These are phyloP conservation scores for Coemansia sp. DNA, from an alignment of 192 early-diverging fungal species.

Conservation along the genomic window DNA sequence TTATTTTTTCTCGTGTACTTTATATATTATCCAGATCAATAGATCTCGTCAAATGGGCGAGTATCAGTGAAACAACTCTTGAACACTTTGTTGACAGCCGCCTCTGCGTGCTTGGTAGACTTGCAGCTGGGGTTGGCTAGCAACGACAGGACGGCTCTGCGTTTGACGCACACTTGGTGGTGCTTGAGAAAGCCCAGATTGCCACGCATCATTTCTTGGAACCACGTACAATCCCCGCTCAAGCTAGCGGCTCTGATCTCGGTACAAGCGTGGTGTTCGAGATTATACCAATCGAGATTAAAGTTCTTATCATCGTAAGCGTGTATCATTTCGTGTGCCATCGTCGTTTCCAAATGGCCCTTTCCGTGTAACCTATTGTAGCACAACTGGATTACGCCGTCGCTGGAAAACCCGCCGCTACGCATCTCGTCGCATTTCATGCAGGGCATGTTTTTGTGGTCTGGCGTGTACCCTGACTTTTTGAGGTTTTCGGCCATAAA, in stretches of 20 bases:
- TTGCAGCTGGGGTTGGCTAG: constrained; percentile 75
- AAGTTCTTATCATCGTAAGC: constrained; percentile 78
- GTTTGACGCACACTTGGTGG: constrained; percentile 84
- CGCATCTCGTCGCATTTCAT: constrained; percentile 78
- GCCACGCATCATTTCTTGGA: constrained; percentile 67
- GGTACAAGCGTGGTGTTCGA: constrained; percentile 79
- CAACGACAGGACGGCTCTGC: constrained; percentile 82
- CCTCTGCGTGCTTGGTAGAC: constrained; percentile 76
- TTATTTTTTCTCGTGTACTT: not conserved
- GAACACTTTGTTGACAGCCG: constrained; percentile 85
- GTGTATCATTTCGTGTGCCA: constrained; percentile 93
- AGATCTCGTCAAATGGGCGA: constrained; percentile 95
- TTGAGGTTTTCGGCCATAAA: constrained; percentile 85
- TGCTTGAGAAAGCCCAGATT: constrained; percentile 73
- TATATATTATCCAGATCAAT: constrained; percentile 22
- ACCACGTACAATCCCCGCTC: constrained; percentile 77
- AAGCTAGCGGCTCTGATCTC: constrained; percentile 80
- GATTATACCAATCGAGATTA: constrained; percentile 72
- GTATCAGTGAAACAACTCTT: constrained; percentile 91
- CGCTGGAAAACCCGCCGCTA: constrained; percentile 85
- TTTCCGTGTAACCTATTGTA: constrained; percentile 79
- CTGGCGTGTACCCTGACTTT: constrained; percentile 65
- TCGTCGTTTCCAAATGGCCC: constrained; percentile 86
- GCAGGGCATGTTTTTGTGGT: constrained; percentile 69
- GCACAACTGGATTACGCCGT: constrained; percentile 82